phyloP scores from a whole-genome alignment of 768 basidiomycete species.

The Pleurotus platypus region DNA sequence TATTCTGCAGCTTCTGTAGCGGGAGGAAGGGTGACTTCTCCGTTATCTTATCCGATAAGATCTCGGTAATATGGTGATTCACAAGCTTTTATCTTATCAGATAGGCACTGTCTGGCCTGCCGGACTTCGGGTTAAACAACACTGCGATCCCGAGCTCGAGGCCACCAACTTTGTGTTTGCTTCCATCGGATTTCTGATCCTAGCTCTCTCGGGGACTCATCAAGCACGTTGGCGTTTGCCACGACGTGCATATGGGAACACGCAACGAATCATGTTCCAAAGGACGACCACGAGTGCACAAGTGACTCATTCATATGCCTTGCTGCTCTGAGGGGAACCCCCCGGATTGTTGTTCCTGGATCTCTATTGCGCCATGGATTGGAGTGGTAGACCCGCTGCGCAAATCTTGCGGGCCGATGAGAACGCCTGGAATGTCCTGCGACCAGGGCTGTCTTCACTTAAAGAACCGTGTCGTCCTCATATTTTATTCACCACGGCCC shows the following conservation, averaged over 20 bases:
- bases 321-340: background rate
- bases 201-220: background rate
- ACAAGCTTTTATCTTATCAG: slow-evolving; percentile 2
- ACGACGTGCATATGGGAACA: background rate
- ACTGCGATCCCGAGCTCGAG: too few relatives aligned
- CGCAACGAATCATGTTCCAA: background rate
- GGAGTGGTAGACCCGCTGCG: background rate
- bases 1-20: background rate
- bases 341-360: slow-evolving; percentile 6
- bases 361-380: background rate
- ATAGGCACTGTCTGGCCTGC: background rate
- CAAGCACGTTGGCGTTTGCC: background rate
- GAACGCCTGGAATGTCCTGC: background rate
- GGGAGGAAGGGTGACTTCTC: background rate
- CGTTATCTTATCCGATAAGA: slow-evolving; percentile 2
- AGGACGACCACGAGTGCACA: background rate
- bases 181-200: background rate
- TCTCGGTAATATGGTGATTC: background rate
- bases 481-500: background rate
- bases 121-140: too few relatives aligned
- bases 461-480: background rate
- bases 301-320: too few relatives aligned
- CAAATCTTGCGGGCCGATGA: slow-evolving; percentile 1
- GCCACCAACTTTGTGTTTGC: too few relatives aligned
- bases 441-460: background rate